phyloP scores from a whole-genome alignment of 805 yeast species.

The Kodamaea lidongshanica region DNA sequence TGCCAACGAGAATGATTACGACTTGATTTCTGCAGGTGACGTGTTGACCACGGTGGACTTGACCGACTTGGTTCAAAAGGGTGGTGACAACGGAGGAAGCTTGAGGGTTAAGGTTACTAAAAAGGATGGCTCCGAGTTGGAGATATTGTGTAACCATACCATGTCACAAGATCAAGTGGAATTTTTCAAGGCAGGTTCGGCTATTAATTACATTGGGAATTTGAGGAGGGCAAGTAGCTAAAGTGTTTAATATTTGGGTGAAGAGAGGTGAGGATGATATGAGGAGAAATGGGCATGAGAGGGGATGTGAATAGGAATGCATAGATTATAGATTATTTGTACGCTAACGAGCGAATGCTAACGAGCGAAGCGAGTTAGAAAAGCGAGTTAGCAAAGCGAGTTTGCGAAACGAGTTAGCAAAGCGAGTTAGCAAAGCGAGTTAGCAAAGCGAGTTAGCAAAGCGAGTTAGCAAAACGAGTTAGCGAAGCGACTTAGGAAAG shows the following conservation, averaged over 20 bases:
- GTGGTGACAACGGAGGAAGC: slow-evolving; percentile 84
- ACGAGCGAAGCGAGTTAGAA: no score
- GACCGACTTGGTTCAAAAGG: slow-evolving; percentile 67
- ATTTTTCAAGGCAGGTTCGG: slow-evolving; percentile 96
- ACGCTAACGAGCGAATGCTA: no score
- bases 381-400: no score
- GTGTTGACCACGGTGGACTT: slow-evolving; percentile 68
- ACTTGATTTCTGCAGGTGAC: slow-evolving; percentile 72
- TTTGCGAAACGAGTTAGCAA: no score
- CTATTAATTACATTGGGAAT: slow-evolving; percentile 84
- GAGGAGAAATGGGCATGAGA: no score
- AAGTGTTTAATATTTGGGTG: neutral
- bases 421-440: no score
- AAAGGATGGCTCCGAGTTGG: slow-evolving; percentile 61
- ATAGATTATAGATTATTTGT: no score
- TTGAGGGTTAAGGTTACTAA: slow-evolving; percentile 69
- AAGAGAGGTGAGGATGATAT: neutral
- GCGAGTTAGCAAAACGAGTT: no score
- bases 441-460: no score
- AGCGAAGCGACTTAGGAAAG: no score
- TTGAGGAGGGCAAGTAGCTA: slow-evolving; percentile 18
- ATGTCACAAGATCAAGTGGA: slow-evolving; percentile 96
- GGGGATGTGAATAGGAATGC: no score
- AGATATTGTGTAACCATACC: slow-evolving; percentile 80
- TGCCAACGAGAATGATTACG: slow-evolving; percentile 86